These are phyloP conservation scores for Backusella tuberculispora DNA, from an alignment of 192 early-diverging fungal genomes.

Conservation along the genomic window DNA sequence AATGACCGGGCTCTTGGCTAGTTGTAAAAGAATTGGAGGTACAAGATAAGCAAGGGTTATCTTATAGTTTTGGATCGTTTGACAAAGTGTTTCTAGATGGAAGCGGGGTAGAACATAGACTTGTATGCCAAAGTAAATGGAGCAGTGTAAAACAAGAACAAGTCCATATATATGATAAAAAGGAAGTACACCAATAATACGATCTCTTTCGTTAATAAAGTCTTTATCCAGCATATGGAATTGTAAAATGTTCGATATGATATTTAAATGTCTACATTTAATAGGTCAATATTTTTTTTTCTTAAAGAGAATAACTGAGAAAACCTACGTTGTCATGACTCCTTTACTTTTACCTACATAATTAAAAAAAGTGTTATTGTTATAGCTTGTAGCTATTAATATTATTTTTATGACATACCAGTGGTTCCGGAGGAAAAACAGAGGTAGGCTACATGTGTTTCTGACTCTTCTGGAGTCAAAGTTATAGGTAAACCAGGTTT, in stretches of 20 bases:
- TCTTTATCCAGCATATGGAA: not conserved
- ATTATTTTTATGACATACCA: constrained; percentile 24
- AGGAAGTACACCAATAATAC: constrained; percentile 31
- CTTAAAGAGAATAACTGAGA: constrained; percentile 63
- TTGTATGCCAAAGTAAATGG: constrained; percentile 32
- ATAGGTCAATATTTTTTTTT: constrained; percentile 40
- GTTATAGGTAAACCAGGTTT: constrained; percentile 17
- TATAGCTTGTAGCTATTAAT: constrained; percentile 17
- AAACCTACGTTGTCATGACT: constrained; percentile 35
- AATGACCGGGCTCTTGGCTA: constrained; percentile 67
- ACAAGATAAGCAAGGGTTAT: constrained; percentile 82
- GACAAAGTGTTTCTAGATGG: constrained; percentile 57
- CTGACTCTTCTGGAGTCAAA: constrained; percentile 33
- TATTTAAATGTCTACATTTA: constrained; percentile 30
- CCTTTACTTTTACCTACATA: constrained; percentile 30
- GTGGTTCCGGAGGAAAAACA: constrained; percentile 41
- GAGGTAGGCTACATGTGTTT: constrained; percentile 29
- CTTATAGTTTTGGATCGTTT: constrained; percentile 73
- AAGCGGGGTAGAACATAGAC: constrained; percentile 67
- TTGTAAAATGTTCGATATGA: constrained; percentile 28
- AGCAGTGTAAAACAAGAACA: constrained; percentile 34
- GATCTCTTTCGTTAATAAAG: not conserved
- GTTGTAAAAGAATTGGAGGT: constrained; percentile 68
- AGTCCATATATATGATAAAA: constrained; percentile 32
- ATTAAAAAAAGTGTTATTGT: not conserved